These are phyloP conservation scores for Stropharia rugosoannulata DNA, from an alignment of 768 basidiomycete genomes.

Conservation along the genomic window DNA sequence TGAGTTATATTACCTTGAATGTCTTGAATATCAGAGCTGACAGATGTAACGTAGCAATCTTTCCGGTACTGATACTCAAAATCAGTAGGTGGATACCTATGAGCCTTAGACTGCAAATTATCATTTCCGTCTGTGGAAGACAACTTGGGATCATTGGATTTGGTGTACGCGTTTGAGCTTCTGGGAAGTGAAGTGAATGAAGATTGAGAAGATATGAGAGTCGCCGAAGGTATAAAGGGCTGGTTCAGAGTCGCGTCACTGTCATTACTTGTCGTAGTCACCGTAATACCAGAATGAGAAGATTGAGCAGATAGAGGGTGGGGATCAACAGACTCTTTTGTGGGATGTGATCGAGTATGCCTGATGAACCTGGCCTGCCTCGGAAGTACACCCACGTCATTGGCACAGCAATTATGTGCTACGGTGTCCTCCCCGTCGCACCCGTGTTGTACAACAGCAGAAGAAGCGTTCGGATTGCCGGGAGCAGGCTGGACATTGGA, in stretches of 20 bases:
- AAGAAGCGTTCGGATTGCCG: background rate
- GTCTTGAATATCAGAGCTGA: background rate
- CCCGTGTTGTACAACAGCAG: background rate
- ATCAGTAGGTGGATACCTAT: conserved; percentile 18
- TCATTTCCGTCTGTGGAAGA: too few species aligned
- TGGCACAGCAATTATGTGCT: too few species aligned
- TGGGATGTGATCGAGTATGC: background rate
- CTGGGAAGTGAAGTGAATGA: too few species aligned
- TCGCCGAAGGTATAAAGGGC: too few species aligned
- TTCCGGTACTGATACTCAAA: background rate
- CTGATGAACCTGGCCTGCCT: conserved; percentile 23
- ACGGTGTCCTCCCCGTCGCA: background rate
- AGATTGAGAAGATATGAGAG: too few species aligned
- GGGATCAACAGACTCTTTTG: background rate
- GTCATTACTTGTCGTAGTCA: too few species aligned
- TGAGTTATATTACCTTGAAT: conserved; percentile 23
- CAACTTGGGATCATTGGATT: too few species aligned
- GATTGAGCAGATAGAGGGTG: background rate
- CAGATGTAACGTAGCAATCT: too few species aligned
- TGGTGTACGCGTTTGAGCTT: too few species aligned
- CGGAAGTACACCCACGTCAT: conserved; percentile 7
- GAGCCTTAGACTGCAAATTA: too few species aligned
- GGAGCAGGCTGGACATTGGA: background rate
- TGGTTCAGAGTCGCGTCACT: too few species aligned
- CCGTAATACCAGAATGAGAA: background rate